A percentile compares a stretch with the other conserved stretches of the same genome.
These are phyloP conservation scores for Pyricularia grisea DNA, from an alignment of 2,329 filamentous ascomycete species.

Conservation along the genomic window DNA sequence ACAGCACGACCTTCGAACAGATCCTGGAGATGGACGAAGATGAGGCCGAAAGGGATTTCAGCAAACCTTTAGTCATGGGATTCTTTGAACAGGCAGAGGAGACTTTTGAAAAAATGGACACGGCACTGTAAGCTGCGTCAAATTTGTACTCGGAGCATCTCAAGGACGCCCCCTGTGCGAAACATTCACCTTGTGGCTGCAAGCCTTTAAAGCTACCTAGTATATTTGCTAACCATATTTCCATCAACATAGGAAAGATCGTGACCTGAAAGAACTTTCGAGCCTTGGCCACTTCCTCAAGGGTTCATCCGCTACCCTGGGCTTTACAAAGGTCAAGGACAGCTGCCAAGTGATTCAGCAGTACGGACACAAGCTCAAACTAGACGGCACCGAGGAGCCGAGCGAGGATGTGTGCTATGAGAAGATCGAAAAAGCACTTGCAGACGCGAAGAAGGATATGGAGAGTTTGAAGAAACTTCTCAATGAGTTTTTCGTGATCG, in stretches of 20 bases:
- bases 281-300: conserved; percentile 92
- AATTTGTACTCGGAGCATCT: too few relatives aligned
- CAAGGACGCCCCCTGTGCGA: not conserved
- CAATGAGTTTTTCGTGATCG: conserved; percentile 51
- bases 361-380: conserved; percentile 74
- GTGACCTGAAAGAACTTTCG: conserved; percentile 67
- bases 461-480: conserved; percentile 61
- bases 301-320: conserved; percentile 90
- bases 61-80: conserved; percentile 75
- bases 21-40: conserved; percentile 98
- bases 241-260: conserved; percentile 42
- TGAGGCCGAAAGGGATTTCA: conserved; percentile 78
- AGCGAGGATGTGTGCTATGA: conserved; percentile 60
- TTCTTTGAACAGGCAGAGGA: conserved; percentile 88
- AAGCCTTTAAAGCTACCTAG: conserved; percentile 7
- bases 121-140: conserved; percentile 61
- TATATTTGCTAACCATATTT: conserved; percentile 7
- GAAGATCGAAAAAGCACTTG: conserved; percentile 61
- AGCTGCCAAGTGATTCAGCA: conserved; percentile 96
- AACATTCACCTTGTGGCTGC: not conserved
- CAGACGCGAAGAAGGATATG: conserved; percentile 68
- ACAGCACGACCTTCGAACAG: conserved; percentile 75
- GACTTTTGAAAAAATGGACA: conserved; percentile 81
- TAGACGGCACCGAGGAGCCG: conserved; percentile 58
- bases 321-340: conserved; percentile 82